Conservation (phyloP, 2,329 filamentous ascomycete species). For the Alternaria incomplexa region DNA sequence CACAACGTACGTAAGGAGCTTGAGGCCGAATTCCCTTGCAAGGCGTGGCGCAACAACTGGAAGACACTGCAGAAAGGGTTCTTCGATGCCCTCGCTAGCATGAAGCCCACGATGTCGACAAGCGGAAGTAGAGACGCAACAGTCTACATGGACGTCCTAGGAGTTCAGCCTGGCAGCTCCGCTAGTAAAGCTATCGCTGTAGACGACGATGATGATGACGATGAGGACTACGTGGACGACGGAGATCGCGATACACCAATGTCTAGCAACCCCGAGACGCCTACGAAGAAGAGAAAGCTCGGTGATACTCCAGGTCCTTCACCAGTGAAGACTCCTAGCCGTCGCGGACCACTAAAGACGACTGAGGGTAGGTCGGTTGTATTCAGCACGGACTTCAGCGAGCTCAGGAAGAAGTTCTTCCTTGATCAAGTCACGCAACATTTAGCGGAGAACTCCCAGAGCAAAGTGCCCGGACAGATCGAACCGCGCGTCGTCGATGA, state of each 20-base stretch:
- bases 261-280: conserved; percentile 13
- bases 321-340: conserved; percentile 1
- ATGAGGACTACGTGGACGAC: not conserved
- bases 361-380: too few relatives aligned
- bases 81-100: conserved; percentile 45
- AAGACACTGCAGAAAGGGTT: conserved; percentile 59
- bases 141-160: conserved; percentile 8
- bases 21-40: conserved; percentile 53
- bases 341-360: not conserved
- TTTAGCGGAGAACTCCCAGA: conserved; percentile 32
- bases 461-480: conserved; percentile 43
- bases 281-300: conserved; percentile 43
- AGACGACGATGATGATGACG: conserved; percentile 21
- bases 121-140: conserved; percentile 17
- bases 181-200: conserved; percentile 18
- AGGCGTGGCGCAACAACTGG: conserved; percentile 54
- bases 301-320: conserved; percentile 7
- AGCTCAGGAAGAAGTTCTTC: conserved; percentile 21
- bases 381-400: conserved; percentile 5
- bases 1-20: conserved; percentile 61
- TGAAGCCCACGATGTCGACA: conserved; percentile 35
- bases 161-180: conserved; percentile 11
- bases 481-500: conserved; percentile 4
- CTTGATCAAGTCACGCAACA: conserved; percentile 39
- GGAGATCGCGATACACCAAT: not conserved